Conservation (phyloP, 768 basidiomycete species). For the Tylopilus vinaceipallidus region DNA sequence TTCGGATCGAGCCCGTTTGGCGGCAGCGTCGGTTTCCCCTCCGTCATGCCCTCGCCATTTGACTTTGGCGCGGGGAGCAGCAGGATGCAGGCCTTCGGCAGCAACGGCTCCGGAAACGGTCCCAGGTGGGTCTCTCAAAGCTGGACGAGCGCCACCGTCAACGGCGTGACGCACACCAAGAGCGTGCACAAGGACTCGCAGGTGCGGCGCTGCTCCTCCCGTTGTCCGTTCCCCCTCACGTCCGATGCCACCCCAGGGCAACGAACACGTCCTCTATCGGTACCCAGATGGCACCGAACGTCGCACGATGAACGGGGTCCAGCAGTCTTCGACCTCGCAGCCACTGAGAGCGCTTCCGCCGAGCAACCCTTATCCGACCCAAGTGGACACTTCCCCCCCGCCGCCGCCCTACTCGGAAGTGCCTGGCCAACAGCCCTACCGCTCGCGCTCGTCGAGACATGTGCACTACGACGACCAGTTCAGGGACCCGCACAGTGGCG, state of each 20-base stretch:
- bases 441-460: constrained; percentile 20
- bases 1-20: constrained; percentile 9
- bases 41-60: constrained; percentile 9
- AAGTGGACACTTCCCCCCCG: background rate
- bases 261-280: constrained; percentile 66
- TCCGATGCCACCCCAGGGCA: constrained; percentile 49
- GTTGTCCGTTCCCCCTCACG: background rate
- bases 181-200: constrained; percentile 55
- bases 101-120: constrained; percentile 3
- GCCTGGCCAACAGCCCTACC: constrained; percentile 9
- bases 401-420: constrained; percentile 25
- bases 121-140: constrained; percentile 53
- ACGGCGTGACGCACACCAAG: constrained; percentile 64
- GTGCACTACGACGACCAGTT: constrained; percentile 6
- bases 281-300: constrained; percentile 66
- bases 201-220: constrained; percentile 40
- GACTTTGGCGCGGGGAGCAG: constrained; percentile 12
- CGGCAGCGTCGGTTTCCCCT: constrained; percentile 15
- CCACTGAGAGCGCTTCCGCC: constrained; percentile 5
- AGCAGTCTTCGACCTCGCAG: constrained; percentile 30
- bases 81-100: constrained; percentile 10
- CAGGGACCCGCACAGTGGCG: constrained; percentile 9
- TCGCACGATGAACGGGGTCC: constrained; percentile 66
- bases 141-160: constrained; percentile 53
- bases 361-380: background rate